Percentiles rank a stretch among this genome's conserved stretches.
These are phyloP conservation scores for Dendrocalamus sinicus DNA, from an alignment of 176 grass and related monocot genomes.

Conservation along the genomic window DNA sequence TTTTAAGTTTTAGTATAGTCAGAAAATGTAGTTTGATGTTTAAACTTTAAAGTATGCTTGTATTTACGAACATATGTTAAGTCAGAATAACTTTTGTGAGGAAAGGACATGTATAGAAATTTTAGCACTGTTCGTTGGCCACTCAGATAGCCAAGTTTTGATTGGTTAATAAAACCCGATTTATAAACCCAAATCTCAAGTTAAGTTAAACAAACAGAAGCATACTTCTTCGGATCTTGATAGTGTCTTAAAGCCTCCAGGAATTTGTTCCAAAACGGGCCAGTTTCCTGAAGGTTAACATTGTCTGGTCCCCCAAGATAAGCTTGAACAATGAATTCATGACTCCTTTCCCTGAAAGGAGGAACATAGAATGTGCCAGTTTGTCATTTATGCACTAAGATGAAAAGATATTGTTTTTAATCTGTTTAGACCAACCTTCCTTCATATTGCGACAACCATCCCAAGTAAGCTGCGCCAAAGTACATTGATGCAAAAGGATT, in stretches of 20 bases:
- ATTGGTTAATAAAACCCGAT: neutral
- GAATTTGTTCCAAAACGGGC: conserved; percentile 81
- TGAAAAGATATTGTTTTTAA: conserved; percentile 15
- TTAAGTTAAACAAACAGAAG: conserved; percentile 21
- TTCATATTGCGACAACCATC: conserved; percentile 81
- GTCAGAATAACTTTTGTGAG: conserved; percentile 11
- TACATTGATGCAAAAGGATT: conserved; percentile 99
- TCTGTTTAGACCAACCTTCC: conserved; percentile 65
- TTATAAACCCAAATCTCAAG: neutral
- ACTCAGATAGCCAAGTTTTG: conserved; percentile 12
- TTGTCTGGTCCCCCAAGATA: conserved; percentile 88
- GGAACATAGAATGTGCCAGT: conserved; percentile 20
- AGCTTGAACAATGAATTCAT: conserved; percentile 92
- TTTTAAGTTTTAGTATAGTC: neutral
- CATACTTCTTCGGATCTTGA: conserved; percentile 82
- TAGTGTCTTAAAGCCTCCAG: conserved; percentile 72
- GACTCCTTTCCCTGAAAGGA: conserved; percentile 62
- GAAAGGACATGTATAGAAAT: conserved; percentile 19
- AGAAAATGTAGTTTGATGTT: neutral
- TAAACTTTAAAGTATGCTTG: neutral
- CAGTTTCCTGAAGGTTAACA: conserved; percentile 94
- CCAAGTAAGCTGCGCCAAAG: conserved; percentile 81
- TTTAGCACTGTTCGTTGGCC: neutral
- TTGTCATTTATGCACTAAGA: conserved; percentile 23
- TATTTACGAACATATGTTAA: conserved; percentile 5